Conservation (phyloP, 2,329 filamentous ascomycete species). For the Stagonosporopsis vannaccii region DNA sequence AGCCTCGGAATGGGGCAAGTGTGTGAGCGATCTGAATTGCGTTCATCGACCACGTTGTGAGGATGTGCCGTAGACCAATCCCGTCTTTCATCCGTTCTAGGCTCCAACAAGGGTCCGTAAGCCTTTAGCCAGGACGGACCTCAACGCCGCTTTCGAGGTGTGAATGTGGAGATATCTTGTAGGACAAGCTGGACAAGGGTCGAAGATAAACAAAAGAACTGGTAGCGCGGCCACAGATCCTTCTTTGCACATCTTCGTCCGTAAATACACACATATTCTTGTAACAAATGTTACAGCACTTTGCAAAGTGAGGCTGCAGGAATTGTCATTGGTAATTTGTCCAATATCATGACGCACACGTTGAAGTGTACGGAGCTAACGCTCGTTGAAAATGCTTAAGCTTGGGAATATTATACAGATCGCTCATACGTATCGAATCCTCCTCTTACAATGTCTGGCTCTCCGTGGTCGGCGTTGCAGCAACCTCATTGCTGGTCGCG, state of each 20-base stretch:
- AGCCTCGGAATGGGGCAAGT: not conserved
- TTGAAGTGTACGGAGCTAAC: constrained; percentile 19
- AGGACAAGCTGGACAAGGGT: not conserved
- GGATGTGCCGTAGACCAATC: no score
- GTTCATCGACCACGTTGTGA: not conserved
- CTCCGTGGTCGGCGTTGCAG: not conserved
- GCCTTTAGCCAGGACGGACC: not conserved
- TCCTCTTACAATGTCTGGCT: constrained; percentile 7
- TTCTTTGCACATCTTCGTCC: not conserved
- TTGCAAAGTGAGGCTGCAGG: not conserved
- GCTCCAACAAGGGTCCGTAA: not conserved
- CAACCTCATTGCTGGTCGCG: constrained; percentile 8
- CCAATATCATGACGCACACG: constrained; percentile 15
- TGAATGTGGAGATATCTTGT: not conserved
- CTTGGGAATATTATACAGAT: constrained; percentile 12
- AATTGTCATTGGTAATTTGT: not conserved
- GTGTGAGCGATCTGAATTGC: not conserved
- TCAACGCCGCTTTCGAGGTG: not conserved
- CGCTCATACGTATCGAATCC: not conserved
- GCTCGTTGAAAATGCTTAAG: constrained; percentile 15
- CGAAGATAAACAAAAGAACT: not conserved
- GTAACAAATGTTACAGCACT: not conserved
- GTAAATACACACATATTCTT: not conserved
- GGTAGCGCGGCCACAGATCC: not conserved
- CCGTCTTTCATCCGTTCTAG: not conserved